Evolutionary conservation across 768 basidiomycete species (phyloP).

Genomic region (Hygrophorus pudorinus): DNA sequence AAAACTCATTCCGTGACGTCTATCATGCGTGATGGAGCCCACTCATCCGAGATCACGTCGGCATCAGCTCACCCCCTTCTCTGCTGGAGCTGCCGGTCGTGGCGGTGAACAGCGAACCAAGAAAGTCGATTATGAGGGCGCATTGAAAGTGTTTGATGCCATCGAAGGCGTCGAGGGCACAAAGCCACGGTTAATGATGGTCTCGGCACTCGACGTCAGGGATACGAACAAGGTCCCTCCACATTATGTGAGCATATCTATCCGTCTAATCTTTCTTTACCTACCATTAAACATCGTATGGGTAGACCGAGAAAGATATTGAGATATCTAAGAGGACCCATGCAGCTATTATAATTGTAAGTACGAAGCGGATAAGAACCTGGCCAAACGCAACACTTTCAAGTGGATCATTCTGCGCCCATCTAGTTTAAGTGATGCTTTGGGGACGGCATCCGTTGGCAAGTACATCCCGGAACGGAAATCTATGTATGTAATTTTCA

Average conservation of each 20-base stretch:
- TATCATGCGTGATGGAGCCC: slow-evolving; percentile 40
- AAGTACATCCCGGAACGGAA: slow-evolving; percentile 34
- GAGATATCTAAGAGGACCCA: slow-evolving; percentile 30
- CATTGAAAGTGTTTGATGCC: slow-evolving; percentile 62
- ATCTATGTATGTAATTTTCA: slow-evolving; percentile 33
- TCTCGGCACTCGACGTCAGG: slow-evolving; percentile 50
- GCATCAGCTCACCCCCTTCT: slow-evolving; percentile 33
- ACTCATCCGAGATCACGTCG: slow-evolving; percentile 36
- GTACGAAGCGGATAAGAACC: slow-evolving; percentile 40
- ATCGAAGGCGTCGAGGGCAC: slow-evolving; percentile 38
- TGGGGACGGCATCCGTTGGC: slow-evolving; percentile 43
- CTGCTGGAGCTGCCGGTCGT: slow-evolving; percentile 46
- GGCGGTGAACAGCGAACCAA: slow-evolving; percentile 45
- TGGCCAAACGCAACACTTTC: slow-evolving; percentile 40
- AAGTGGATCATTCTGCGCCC: slow-evolving; percentile 62
- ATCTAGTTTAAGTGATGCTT: slow-evolving; percentile 40
- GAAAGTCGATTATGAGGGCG: slow-evolving; percentile 52
- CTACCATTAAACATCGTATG: too few species aligned
- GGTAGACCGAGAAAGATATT: slow-evolving; percentile 39
- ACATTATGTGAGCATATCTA: slow-evolving; percentile 48
- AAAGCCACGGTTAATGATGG: slow-evolving; percentile 47
- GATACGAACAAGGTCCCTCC: slow-evolving; percentile 37
- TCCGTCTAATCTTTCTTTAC: too few species aligned
- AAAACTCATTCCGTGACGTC: slow-evolving; percentile 38
- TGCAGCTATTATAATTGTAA: slow-evolving; percentile 40